A percentile compares a stretch with the other conserved stretches of the same genome.
phyloP scores from a whole-genome alignment of 2,329 filamentous ascomycete species.

The Fusarium robinianum region DNA sequence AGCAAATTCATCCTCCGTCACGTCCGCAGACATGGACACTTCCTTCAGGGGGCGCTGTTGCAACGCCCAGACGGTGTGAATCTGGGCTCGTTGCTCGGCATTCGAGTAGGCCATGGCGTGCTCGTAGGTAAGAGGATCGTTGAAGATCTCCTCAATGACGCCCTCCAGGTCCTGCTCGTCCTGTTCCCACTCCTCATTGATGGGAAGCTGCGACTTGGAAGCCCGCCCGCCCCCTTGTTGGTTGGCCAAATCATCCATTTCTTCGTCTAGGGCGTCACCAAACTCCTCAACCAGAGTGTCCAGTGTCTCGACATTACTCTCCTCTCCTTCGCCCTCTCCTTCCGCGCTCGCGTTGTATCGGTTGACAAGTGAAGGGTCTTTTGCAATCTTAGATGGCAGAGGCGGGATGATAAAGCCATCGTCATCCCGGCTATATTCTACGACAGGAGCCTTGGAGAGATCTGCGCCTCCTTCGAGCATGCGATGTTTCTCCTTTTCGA shows the following conservation, averaged over 20 bases:
- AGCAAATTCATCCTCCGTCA: constrained; percentile 81
- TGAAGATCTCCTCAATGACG: constrained; percentile 73
- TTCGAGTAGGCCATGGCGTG: constrained; percentile 63
- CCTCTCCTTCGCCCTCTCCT: constrained; percentile 20
- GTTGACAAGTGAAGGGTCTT: constrained; percentile 38
- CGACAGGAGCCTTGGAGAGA: constrained; percentile 41
- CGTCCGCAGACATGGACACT: constrained; percentile 64
- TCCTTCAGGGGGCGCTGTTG: constrained; percentile 52
- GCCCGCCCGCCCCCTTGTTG: constrained; percentile 30
- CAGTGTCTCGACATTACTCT: constrained; percentile 39
- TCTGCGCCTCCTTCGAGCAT: constrained; percentile 41
- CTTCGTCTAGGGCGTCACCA: constrained; percentile 47
- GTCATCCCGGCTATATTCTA: constrained; percentile 58
- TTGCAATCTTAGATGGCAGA: constrained; percentile 47
- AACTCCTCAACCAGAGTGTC: constrained; percentile 51
- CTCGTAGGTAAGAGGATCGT: constrained; percentile 60
- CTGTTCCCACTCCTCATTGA: constrained; percentile 65
- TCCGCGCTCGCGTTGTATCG: constrained; percentile 21
- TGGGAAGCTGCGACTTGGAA: constrained; percentile 53
- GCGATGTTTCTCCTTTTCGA: constrained; percentile 21
- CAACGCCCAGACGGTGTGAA: constrained; percentile 57
- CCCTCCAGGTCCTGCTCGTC: constrained; percentile 69
- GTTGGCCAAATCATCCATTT: constrained; percentile 20
- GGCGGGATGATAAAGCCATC: constrained; percentile 71
- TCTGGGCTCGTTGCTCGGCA: constrained; percentile 59